These are phyloP conservation scores for Mycena indigotica DNA, from an alignment of 768 basidiomycete genomes.

Conservation along the genomic window DNA sequence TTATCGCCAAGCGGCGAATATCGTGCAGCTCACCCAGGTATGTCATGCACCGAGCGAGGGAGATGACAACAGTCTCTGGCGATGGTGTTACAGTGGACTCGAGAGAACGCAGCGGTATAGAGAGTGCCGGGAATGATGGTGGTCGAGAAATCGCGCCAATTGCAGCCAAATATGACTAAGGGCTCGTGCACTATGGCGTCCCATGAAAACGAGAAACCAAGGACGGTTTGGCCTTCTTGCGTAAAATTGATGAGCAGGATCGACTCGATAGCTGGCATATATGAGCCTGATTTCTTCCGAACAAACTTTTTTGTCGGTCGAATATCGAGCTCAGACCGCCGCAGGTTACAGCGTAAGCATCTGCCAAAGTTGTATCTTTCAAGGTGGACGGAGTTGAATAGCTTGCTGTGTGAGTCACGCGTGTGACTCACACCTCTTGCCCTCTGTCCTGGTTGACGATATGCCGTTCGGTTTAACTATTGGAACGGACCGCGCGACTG, in stretches of 20 bases:
- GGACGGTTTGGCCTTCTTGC: too few relatives aligned
- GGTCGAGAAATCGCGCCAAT: constrained; percentile 14
- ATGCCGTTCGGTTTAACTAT: constrained; percentile 78
- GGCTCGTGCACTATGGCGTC: constrained; percentile 14
- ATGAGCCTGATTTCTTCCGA: too few relatives aligned
- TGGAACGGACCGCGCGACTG: constrained; percentile 73
- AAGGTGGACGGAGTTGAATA: too few relatives aligned
- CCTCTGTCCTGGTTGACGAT: constrained; percentile 38
- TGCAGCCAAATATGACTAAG: constrained; percentile 5
- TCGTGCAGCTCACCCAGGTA: constrained; percentile 6
- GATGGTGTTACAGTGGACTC: not conserved
- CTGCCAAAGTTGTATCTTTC: too few relatives aligned
- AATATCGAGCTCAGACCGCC: too few relatives aligned
- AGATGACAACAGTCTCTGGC: not conserved
- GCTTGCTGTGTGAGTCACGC: too few relatives aligned
- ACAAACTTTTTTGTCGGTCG: too few relatives aligned
- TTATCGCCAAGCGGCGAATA: constrained; percentile 13
- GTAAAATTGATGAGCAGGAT: too few relatives aligned
- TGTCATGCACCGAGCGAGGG: not conserved
- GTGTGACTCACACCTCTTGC: not conserved
- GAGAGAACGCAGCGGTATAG: constrained; percentile 3
- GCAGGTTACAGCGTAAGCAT: too few relatives aligned
- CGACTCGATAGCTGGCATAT: too few relatives aligned
- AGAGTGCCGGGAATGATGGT: constrained; percentile 7
- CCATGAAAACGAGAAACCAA: constrained; percentile 7